Evolutionary conservation across 2,329 filamentous ascomycete genomes (phyloP).

Genomic region (Calonectria ilicicola): DNA sequence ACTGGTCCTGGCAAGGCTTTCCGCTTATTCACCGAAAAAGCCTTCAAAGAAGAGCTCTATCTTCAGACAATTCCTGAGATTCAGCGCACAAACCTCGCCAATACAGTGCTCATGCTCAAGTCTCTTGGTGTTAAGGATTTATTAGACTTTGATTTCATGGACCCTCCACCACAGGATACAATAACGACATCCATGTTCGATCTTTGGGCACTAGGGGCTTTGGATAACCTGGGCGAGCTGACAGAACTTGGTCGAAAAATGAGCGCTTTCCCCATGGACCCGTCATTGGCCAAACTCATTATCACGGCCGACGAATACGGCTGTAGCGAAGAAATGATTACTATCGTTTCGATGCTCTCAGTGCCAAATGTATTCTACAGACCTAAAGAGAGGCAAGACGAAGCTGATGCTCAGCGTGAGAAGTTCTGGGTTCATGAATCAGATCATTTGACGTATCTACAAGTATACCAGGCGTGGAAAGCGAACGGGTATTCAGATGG

Average conservation of each 20-base stretch:
- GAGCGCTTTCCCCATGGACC: slow-evolving; percentile 99
- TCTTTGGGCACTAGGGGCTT: slow-evolving; percentile 92
- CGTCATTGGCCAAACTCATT: slow-evolving; percentile 91
- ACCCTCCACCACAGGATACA: slow-evolving; percentile 96
- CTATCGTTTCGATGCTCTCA: slow-evolving; percentile 97
- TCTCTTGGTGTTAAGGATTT: slow-evolving; percentile 94
- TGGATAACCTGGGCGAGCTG: slow-evolving; percentile 94
- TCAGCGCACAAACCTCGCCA: slow-evolving; percentile 94
- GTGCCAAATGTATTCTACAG: slow-evolving; percentile 98
- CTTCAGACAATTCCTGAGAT: slow-evolving; percentile 98
- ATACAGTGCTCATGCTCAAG: slow-evolving; percentile 94
- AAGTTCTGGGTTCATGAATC: slow-evolving; percentile 99
- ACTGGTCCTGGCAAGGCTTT: slow-evolving; percentile 97
- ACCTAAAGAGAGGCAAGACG: slow-evolving; percentile 95
- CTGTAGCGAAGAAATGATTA: slow-evolving; percentile 98
- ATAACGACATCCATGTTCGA: slow-evolving; percentile 98
- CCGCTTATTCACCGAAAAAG: slow-evolving; percentile 92
- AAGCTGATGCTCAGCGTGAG: slow-evolving; percentile 93
- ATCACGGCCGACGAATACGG: slow-evolving; percentile 91
- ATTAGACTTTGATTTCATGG: slow-evolving; percentile 99
- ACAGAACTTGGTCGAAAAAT: slow-evolving; percentile 90
- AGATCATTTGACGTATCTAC: slow-evolving; percentile 93
- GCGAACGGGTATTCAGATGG: slow-evolving; percentile 88
- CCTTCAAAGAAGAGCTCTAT: slow-evolving; percentile 96
- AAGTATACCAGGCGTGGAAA: slow-evolving; percentile 97